A percentile compares a stretch with the other conserved stretches of the same genome.
These are phyloP conservation scores for Trichoderma harzianum DNA, from an alignment of 2,329 filamentous ascomycete species.

Conservation along the genomic window DNA sequence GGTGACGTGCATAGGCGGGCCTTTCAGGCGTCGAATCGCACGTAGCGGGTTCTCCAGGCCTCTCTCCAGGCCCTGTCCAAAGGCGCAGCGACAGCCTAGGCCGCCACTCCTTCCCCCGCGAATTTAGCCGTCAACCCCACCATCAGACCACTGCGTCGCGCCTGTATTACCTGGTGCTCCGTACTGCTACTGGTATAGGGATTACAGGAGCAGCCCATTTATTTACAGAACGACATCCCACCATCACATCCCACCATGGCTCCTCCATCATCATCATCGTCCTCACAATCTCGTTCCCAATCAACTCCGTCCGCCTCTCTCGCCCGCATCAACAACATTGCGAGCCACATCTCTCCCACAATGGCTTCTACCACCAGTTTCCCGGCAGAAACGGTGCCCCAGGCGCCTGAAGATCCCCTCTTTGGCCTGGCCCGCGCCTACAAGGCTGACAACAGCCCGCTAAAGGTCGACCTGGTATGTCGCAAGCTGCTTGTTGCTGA, in stretches of 20 bases:
- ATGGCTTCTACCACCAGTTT: slow-evolving; percentile 60
- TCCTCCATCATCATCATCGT: slow-evolving; percentile 26
- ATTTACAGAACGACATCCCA: slow-evolving; percentile 11
- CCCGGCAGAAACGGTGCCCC: slow-evolving; percentile 71
- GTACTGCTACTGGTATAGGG: not conserved
- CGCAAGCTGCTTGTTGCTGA: not conserved
- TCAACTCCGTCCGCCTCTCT: slow-evolving; percentile 44
- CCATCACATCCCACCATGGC: slow-evolving; percentile 26
- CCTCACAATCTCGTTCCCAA: slow-evolving; percentile 11
- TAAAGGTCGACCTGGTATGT: slow-evolving; percentile 89
- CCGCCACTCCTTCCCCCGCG: not conserved
- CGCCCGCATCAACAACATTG: slow-evolving; percentile 58
- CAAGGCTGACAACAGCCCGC: slow-evolving; percentile 68
- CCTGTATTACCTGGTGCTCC: not conserved
- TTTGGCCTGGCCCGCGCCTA: slow-evolving; percentile 91
- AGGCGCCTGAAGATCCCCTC: slow-evolving; percentile 90
- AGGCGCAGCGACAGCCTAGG: not conserved
- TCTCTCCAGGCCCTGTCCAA: not conserved
- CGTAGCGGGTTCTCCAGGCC: not conserved
- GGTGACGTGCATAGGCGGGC: slow-evolving; percentile 10
- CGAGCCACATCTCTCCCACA: slow-evolving; percentile 66
- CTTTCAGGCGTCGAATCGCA: not conserved
- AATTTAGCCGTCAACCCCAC: slow-evolving; percentile 17
- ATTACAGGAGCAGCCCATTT: not conserved
- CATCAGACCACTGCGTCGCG: slow-evolving; percentile 10